phyloP scores from a whole-genome alignment of 345 rosid species.

The Mangifera indica region DNA sequence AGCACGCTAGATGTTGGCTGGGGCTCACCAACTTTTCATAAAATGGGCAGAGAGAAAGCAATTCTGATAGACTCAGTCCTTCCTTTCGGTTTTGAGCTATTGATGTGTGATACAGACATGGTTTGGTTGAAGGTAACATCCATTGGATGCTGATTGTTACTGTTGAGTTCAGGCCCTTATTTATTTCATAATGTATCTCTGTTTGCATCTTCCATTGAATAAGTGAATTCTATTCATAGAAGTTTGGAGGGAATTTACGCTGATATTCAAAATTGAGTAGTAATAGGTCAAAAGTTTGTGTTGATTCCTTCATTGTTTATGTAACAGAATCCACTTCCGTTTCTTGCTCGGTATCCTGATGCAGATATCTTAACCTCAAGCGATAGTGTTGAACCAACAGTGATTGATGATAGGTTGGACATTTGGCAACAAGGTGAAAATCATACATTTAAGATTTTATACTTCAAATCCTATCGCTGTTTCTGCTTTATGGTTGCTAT shows the following conservation, averaged over 20 bases:
- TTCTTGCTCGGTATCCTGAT: constrained; percentile 87
- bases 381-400: constrained; percentile 95
- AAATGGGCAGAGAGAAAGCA: constrained; percentile 99
- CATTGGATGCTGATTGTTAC: constrained; percentile 1
- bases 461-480: not conserved
- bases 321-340: constrained; percentile 88
- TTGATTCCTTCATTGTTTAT: constrained; percentile 24
- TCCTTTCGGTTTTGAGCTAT: constrained; percentile 78
- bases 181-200: not conserved
- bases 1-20: constrained; percentile 94
- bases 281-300: constrained; percentile 13
- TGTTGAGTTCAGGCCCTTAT: not conserved
- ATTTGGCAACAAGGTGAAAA: constrained; percentile 89
- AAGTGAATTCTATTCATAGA: not conserved
- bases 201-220: not conserved
- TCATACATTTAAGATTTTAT: constrained; percentile 5
- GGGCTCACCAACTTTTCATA: constrained; percentile 97
- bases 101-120: constrained; percentile 99
- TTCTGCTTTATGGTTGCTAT: constrained; percentile 5
- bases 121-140: constrained; percentile 88
- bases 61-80: constrained; percentile 80
- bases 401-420: constrained; percentile 89
- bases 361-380: constrained; percentile 97
- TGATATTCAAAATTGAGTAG: not conserved
- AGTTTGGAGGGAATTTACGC: not conserved